Base-by-base conservation (phyloP, 1,139 yeast species). In the Kodamaea derodonti region DNA sequence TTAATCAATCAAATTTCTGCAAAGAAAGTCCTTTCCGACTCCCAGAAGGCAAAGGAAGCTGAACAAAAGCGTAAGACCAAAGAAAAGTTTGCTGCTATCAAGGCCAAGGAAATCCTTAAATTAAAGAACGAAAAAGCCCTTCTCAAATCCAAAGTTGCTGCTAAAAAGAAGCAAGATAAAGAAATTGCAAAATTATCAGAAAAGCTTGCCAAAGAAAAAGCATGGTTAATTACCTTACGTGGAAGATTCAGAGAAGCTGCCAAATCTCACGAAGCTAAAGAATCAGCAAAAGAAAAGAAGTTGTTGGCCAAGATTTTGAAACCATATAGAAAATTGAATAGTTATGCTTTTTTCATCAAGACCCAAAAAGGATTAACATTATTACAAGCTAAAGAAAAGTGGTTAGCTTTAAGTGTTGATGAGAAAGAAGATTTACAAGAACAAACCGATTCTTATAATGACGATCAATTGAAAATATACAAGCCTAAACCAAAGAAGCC, bases 401-500 rank as follows among this genome's bases (percentile, higher is more conserved):
- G 61, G 62, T 41, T 46, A 15, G 27, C 39, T 4, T 52, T 60
- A 42, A 25, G 59, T 10, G 56, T 47, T 3, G 41, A 36, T 20
- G 72, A 66, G 39, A 58, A 56, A 45, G 57, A 46, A 10, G 35
- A 32, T 4, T 65, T 37, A 40, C 37, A 46, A 18, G 43, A 36
- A 4, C 49, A 54, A 34, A 65, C 66, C 14, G 55, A 53, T 14
- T 54, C 47, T 23, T 47, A 46, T 43, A 65, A 67, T 42, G 58
- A 49, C 6, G 55, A 55, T 34, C 49, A 48, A 33, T 40, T 45
- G 31, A 38, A 53, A 30, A 41, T 51, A 10, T 65, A 47, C 45
- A 49, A 56, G 3, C 65, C 69, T 5, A 61, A 58, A 41, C 74
- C 72, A 31, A 58, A 56, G 38, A 46, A 51, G 10, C 67, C 70